Base-by-base conservation (phyloP, 805 yeast species). In the Candida golubevii region DNA sequence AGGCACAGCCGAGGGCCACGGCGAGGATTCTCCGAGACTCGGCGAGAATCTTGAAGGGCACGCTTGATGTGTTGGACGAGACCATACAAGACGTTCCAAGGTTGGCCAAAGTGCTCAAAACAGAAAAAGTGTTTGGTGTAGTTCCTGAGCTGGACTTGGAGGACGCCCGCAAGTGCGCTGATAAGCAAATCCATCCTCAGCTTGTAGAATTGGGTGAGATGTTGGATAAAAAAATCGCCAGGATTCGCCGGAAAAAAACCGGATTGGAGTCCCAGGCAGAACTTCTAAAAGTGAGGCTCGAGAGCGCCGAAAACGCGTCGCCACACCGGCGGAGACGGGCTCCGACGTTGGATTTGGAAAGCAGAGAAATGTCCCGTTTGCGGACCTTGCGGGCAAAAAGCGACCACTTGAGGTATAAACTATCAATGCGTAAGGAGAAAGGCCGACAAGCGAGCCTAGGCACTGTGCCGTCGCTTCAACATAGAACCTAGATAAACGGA, bases 71-170 rank as follows among this genome's bases (percentile, higher is more conserved):
- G 6, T 55, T 75, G 6, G 71, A 61, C 42, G 51, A 62, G 4
- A 58, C 69, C 4, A 65, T 72, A 4, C 58, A 61, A 9, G 79
- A 77, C 47, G 65, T 70, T 13, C 55, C 67, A 1, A 51, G 77
- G 7, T 56, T 75, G 32, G 63, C 61, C 33, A 58, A 56, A 18
- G 69, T 77, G 7, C 60, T 78, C n/a, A 53, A 61, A 14, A 74
- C 78, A 7, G 62, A 64, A 35, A 65, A 72, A 31, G 75, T 77
- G 18, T 78, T 76, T 59, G 78, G 78, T 6, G 57, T 77, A 10
- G 70, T 77, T 0, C 79, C 82, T 0, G 79, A 76, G 48, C 58
- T 61, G 43, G 79, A 77, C 42, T 55, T 77, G 26, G 60, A 56
- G 8, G 65, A 60, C 35, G 46, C 46, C 18, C 69, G 69, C 39